Percentiles rank a stretch among this genome's conserved stretches.
Evolutionary conservation across 257 asterid species (phyloP).

Genomic region (Fraxinus pennsylvanica): DNA sequence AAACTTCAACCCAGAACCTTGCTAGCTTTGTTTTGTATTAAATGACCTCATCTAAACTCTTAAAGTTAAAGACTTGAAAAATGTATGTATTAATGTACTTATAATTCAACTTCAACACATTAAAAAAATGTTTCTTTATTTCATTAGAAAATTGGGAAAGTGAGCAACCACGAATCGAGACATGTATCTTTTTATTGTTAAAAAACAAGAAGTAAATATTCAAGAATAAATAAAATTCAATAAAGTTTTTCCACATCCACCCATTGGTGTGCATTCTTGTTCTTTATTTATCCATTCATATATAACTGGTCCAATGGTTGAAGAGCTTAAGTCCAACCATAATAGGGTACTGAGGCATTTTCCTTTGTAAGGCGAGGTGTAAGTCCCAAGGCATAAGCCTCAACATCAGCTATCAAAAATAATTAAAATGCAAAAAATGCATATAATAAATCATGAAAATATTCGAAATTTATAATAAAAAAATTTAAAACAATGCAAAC

Average conservation of each 20-base stretch:
- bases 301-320: not conserved
- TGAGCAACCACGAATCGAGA: not conserved
- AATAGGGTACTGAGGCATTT: not conserved
- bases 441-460: too few species aligned
- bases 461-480: too few species aligned
- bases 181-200: not conserved
- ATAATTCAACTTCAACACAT: not conserved
- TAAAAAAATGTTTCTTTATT: slow-evolving; percentile 4
- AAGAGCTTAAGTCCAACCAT: not conserved
- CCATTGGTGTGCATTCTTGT: not conserved
- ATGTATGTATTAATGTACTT: too few species aligned
- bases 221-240: not conserved
- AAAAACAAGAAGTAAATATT: not conserved
- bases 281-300: not conserved
- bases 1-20: not conserved
- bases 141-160: not conserved
- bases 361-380: not conserved
- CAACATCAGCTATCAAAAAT: too few species aligned
- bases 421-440: too few species aligned
- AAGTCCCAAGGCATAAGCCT: not conserved
- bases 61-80: not conserved
- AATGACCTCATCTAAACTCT: not conserved
- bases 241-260: not conserved
- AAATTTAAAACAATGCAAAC: not conserved
- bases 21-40: not conserved